Conservation (phyloP, 306 rosid species). For the Alnus rubra region DNA sequence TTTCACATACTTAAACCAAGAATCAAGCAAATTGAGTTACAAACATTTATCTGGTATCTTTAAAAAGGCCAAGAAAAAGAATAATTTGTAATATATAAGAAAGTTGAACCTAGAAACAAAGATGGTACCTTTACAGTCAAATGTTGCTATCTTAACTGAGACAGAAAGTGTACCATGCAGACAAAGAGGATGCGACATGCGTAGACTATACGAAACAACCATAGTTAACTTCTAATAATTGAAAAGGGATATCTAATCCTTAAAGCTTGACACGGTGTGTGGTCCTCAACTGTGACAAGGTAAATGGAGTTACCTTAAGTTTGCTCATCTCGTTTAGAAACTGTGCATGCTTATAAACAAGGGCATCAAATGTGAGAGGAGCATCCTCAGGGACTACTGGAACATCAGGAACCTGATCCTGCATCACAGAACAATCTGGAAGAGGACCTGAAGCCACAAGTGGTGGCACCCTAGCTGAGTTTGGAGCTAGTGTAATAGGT, state of each 20-base stretch:
- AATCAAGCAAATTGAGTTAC: constrained; percentile 11
- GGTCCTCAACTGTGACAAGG: neutral
- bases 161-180: neutral
- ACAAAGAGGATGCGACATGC: neutral
- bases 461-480: constrained; percentile 89
- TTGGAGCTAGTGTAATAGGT: constrained; percentile 94
- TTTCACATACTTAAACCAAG: constrained; percentile 13
- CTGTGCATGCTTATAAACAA: constrained; percentile 81
- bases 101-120: neutral
- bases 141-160: neutral
- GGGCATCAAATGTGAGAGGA: constrained; percentile 77
- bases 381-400: constrained; percentile 75
- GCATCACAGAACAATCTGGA: constrained; percentile 75
- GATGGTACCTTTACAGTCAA: neutral
- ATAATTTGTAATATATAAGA: neutral
- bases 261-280: constrained; percentile 1
- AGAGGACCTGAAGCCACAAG: constrained; percentile 62
- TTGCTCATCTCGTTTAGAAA: constrained; percentile 89
- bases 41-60: neutral
- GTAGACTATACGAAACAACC: neutral
- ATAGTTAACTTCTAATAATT: neutral
- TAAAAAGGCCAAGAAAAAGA: neutral
- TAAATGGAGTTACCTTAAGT: constrained; percentile 68
- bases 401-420: constrained; percentile 65
- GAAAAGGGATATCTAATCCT: neutral